A percentile compares a stretch with the other conserved stretches of the same genome.
Conservation (phyloP, 495 filamentous ascomycete species). For the Daldinia concentrica region DNA sequence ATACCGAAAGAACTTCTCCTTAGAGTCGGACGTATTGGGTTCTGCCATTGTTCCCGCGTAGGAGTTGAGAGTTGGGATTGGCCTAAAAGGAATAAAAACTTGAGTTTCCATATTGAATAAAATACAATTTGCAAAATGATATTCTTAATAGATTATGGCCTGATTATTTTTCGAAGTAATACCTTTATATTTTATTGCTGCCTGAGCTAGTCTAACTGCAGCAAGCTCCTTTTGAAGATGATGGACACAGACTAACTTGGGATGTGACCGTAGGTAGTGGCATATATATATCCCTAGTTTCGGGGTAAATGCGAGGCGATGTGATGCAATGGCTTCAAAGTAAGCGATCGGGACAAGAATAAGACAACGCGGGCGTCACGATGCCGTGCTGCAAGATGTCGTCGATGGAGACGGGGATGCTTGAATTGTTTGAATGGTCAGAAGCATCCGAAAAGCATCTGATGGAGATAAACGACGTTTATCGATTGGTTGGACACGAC, state of each 20-base stretch:
- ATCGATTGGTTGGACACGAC: conserved; percentile 17
- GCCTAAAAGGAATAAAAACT: conserved; percentile 44
- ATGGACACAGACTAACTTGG: background rate
- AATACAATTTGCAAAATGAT: background rate
- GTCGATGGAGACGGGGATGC: conserved; percentile 14
- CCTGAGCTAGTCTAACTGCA: conserved; percentile 11
- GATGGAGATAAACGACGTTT: conserved; percentile 20
- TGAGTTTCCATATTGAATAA: conserved; percentile 38
- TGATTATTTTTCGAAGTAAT: conserved; percentile 9
- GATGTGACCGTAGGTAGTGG: background rate
- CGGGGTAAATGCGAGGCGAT: background rate
- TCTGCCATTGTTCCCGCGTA: conserved; percentile 5
- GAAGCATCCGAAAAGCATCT: conserved; percentile 24
- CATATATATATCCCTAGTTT: conserved; percentile 16
- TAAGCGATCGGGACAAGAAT: background rate
- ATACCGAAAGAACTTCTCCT: conserved; percentile 80
- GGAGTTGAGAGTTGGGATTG: background rate
- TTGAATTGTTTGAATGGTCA: conserved; percentile 1
- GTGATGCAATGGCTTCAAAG: conserved; percentile 2
- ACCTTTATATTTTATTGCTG: conserved; percentile 31
- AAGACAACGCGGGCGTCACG: conserved; percentile 4
- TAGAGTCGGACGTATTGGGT: conserved; percentile 56
- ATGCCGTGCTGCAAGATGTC: conserved; percentile 32
- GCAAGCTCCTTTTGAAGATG: background rate
- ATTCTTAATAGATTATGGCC: background rate